A percentile compares a stretch with the other conserved stretches of the same genome.
phyloP scores from a whole-genome alignment of 1,284 basidiomycete genomes.

The Naganishia sp. region DNA sequence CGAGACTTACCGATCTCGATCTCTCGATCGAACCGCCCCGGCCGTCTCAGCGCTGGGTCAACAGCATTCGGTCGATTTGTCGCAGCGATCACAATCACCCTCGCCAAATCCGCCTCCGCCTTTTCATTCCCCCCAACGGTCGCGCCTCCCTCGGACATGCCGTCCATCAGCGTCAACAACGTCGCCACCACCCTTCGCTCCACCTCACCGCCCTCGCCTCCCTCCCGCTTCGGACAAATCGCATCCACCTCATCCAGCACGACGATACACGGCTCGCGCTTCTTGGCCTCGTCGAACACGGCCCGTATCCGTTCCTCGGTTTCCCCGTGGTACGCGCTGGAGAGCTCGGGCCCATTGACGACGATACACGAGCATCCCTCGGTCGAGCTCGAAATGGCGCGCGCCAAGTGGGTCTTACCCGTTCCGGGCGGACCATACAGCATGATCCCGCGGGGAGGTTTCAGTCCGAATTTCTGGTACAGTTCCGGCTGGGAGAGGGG shows the following conservation, averaged over 20 bases:
- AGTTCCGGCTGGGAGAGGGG: constrained; percentile 87
- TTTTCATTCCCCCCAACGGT: constrained; percentile 38
- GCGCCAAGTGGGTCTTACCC: constrained; percentile 89
- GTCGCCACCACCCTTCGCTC: constrained; percentile 96
- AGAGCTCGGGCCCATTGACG: constrained; percentile 92
- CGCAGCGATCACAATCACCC: constrained; percentile 93
- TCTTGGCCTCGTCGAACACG: constrained; percentile 81
- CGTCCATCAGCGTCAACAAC: constrained; percentile 91
- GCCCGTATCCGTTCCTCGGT: constrained; percentile 87
- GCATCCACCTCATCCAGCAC: constrained; percentile 97
- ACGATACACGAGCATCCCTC: constrained; percentile 77
- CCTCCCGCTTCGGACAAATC: constrained; percentile 84
- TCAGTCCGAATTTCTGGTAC: constrained; percentile 84
- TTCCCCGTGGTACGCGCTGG: constrained; percentile 93
- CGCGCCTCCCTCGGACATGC: constrained; percentile 67
- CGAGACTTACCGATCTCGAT: constrained; percentile 83
- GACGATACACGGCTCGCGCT: constrained; percentile 83
- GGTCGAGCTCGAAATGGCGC: constrained; percentile 76
- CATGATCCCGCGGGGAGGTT: constrained; percentile 84
- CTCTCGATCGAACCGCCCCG: constrained; percentile 93
- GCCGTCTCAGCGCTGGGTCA: constrained; percentile 89
- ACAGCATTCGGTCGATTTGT: constrained; percentile 97
- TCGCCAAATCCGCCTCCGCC: constrained; percentile 45
- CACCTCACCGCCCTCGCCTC: constrained; percentile 82
- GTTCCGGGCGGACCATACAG: constrained; percentile 92